A percentile compares a stretch with the other conserved stretches of the same genome.
Conservation (phyloP, 805 yeast genomes). For the Monosporozyma aerobia region DNA sequence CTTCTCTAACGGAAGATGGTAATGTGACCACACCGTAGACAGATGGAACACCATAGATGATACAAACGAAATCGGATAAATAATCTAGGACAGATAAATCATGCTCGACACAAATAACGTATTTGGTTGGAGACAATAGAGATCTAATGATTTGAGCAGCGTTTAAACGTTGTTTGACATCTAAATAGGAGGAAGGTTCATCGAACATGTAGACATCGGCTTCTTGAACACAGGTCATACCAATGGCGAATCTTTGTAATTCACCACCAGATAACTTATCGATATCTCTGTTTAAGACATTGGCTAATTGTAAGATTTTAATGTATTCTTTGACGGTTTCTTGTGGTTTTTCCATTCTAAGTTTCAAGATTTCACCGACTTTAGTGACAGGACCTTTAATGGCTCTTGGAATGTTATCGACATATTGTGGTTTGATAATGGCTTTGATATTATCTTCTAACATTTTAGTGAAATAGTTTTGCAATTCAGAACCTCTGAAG, state of each 20-base stretch:
- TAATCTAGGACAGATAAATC: constrained; percentile 96
- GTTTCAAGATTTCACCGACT: constrained; percentile 75
- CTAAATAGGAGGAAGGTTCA: constrained; percentile 96
- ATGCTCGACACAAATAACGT: constrained; percentile 96
- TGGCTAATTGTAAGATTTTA: constrained; percentile 61
- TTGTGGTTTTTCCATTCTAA: constrained; percentile 59
- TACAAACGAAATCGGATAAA: constrained; percentile 93
- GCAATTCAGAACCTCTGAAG: constrained; percentile 96
- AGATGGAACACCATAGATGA: constrained; percentile 94
- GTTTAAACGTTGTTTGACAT: constrained; percentile 96
- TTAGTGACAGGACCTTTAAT: constrained; percentile 81
- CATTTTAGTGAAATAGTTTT: constrained; percentile 88
- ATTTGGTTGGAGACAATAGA: constrained; percentile 61
- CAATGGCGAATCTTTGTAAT: constrained; percentile 95
- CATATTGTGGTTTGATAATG: constrained; percentile 98
- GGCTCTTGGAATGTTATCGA: constrained; percentile 94
- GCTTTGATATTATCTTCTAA: constrained; percentile 92
- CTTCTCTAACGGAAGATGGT: constrained; percentile 97
- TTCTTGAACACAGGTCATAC: constrained; percentile 88
- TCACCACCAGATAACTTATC: constrained; percentile 95
- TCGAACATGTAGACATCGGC: constrained; percentile 99
- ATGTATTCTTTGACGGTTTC: constrained; percentile 58
- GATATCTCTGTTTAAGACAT: constrained; percentile 80
- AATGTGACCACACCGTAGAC: constrained; percentile 97
- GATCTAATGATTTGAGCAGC: constrained; percentile 94